Percentiles rank a stretch among this genome's conserved stretches.
phyloP scores from a whole-genome alignment of 257 asterid species.

The Penstemon davidsonii region DNA sequence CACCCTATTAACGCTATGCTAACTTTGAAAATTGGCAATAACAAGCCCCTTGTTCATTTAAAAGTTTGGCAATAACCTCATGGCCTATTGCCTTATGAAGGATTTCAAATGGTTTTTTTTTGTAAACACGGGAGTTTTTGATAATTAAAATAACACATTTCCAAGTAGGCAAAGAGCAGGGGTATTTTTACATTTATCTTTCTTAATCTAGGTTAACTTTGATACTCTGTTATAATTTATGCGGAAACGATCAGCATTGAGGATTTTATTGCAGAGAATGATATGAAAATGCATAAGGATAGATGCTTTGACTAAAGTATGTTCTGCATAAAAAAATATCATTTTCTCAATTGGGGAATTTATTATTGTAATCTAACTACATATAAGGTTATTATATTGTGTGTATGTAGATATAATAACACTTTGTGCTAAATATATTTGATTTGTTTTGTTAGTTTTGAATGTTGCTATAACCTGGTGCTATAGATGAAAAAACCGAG shows the following conservation, averaged over 20 bases:
- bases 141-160: no score
- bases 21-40: no score
- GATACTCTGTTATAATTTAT: not conserved
- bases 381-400: not conserved
- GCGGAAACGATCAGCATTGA: not conserved
- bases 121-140: no score
- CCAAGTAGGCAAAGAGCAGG: not conserved
- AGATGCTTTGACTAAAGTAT: not conserved
- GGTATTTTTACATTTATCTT: not conserved
- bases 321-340: not conserved
- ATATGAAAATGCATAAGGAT: slow-evolving; percentile 8
- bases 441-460: slow-evolving; percentile 4
- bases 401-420: not conserved
- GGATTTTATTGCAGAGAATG: slow-evolving; percentile 11
- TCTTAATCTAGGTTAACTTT: not conserved
- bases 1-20: no score
- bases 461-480: slow-evolving; percentile 1
- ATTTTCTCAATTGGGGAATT: not conserved
- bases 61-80: no score
- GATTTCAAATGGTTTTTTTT: no score
- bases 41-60: no score
- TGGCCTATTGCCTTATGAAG: no score
- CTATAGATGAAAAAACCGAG: no score
- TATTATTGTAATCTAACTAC: not conserved
- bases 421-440: not conserved